Evolutionary conservation across 2,329 filamentous ascomycete genomes (phyloP), one percentile per base, ranked within the genome.

Genomic region (Esteya vermicola): DNA sequence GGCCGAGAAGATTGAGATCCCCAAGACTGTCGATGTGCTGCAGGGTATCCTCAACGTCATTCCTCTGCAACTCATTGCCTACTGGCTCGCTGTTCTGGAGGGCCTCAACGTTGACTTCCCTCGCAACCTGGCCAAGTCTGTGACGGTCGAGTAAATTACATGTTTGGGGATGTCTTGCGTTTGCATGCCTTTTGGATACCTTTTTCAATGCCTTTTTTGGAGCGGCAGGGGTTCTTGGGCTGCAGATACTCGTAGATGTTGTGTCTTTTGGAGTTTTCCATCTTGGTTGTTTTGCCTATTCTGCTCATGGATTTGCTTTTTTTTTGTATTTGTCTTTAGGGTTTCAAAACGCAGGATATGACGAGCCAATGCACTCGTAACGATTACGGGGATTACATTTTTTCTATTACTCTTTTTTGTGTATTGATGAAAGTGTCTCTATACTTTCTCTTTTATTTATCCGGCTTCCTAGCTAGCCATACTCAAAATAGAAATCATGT

Each of bases 41-140:
- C 91, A 98, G 70, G 91, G 91, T 61, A 80, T 98, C 52, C 75
- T 98, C 57, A 98, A 98, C 64, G 91, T 98, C 55, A 85, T 98
- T 51, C 91, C 91, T 39, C 74, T 98, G 55, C 91, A 98, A 70
- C 73, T 98, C 53, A 95, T 98, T 67, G 85, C 91, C 44, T 98
- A 98, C 75, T 96, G 91, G 89, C 78, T 98, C 49, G 91, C 91
- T 40, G 89, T 98, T 54, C 81, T 82, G 50, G 91, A 94, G 68
- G 89, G 88, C 39, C 70, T 95, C 50, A 96, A 98, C 59, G 91
- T 98, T 45, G 91, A 98, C 60, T 96, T 96, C 77, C 91, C 91
- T 43, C 82, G 91, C 56, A 98, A 98, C 70, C 67, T 98, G 66
- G 91, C 91, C 61, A 98, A 98, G 78, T 94, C 86, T 48, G 91